phyloP scores from a whole-genome alignment of 1,139 yeast species.

The Candida mesenterica region DNA sequence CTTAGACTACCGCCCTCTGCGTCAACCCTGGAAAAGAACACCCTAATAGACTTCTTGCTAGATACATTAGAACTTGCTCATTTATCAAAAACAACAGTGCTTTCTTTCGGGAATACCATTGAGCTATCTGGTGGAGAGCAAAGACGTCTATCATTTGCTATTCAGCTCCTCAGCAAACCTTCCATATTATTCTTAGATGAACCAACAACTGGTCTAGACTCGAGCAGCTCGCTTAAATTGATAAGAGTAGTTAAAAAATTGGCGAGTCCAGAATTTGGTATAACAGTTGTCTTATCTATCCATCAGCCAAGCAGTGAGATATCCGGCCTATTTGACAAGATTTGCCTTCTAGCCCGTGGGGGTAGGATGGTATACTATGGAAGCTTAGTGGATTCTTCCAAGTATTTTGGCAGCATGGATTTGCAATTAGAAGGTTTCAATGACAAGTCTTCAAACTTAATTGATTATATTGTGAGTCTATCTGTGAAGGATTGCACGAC shows the following conservation, averaged over 20 bases:
- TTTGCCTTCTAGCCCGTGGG: slow-evolving; percentile 69
- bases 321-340: slow-evolving; percentile 59
- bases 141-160: slow-evolving; percentile 72
- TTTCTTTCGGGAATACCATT: background rate
- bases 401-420: too few species aligned
- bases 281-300: slow-evolving; percentile 71
- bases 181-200: slow-evolving; percentile 78
- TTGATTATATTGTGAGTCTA: slow-evolving; percentile 66
- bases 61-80: slow-evolving; percentile 48
- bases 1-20: slow-evolving; percentile 51
- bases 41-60: slow-evolving; percentile 58
- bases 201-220: slow-evolving; percentile 87
- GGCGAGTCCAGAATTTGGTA: slow-evolving; percentile 51
- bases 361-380: slow-evolving; percentile 67
- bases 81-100: slow-evolving; percentile 8
- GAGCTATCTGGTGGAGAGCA: slow-evolving; percentile 81
- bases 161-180: slow-evolving; percentile 75
- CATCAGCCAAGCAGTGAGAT: slow-evolving; percentile 88
- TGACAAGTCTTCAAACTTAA: too few species aligned
- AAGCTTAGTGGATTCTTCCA: slow-evolving; percentile 38
- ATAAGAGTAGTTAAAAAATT: slow-evolving; percentile 60
- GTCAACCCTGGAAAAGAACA: slow-evolving; percentile 37
- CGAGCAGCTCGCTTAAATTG: slow-evolving; percentile 68
- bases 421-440: too few species aligned
- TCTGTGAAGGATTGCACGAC: slow-evolving; percentile 65